Base-by-base conservation (phyloP, 2,329 filamentous ascomycete genomes). In the Aspergillus texensis region DNA sequence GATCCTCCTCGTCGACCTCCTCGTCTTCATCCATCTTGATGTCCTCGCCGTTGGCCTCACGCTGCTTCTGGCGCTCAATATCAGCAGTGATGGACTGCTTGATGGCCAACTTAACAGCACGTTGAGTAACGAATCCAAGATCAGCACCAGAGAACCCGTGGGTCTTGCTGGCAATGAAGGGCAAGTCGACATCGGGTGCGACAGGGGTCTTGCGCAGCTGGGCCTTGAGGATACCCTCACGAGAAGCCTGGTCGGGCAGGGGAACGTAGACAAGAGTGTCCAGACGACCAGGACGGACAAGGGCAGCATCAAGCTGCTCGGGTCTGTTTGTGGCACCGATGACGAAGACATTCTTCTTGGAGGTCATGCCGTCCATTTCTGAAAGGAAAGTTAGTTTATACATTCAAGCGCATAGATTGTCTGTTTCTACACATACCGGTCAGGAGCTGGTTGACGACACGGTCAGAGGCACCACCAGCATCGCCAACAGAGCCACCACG, bases 261-360 rank as follows among this genome's bases (percentile, higher is more conserved):
- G 95, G 95, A 71, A 99, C 95, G 79, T 99, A 99, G 80, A 99
- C 95, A 70, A 99, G 89, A 43, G 94, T 98, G 81, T 99, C 95
- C 56, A 99, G 91, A 93, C 95, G 95, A 72, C 95, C 95, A 62
- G 95, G 95, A 87, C 95, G 94, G 88, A 94, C 97, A 73, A 99
- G 88, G 72, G 95, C 95, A 78, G 95, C 95, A 81, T 99, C 95
- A 65, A 99, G 91, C 85, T 98, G 95, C 85, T 99, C 95, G 50
- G 95, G 95, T 84, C 95, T 88, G 86, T 99, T 99, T 81, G 95
- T 99, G 53, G 95, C 95, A 79, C 95, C 95, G 74, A 99, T 99
- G 70, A 99, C 95, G 82, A 99, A 99, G 69, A 99, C 95, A 79
- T 99, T 99, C 91, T 99, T 99, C 92, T 99, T 99, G 45, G 94